Evolutionary conservation across 139 green algal genomes (phyloP).

Genomic region (Auxenochlorella pyrenoidosa): DNA sequence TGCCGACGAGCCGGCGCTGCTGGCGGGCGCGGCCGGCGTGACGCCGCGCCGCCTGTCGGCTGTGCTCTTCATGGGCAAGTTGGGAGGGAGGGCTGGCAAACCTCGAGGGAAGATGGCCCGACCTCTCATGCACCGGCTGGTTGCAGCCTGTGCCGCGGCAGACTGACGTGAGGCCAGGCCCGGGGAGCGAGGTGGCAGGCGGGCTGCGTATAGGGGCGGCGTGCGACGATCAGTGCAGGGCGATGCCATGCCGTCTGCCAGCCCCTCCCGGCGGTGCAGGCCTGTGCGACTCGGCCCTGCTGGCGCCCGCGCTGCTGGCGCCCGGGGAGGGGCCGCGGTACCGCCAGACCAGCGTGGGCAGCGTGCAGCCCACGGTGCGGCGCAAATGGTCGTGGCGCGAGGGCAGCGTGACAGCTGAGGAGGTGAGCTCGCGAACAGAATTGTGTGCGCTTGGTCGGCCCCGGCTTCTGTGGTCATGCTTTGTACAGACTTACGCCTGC

Average conservation of each 20-base stretch:
- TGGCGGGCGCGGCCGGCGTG: neutral
- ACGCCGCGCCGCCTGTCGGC: constrained; percentile 27
- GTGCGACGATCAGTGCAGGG: too few relatives aligned
- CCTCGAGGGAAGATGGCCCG: neutral
- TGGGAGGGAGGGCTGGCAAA: neutral
- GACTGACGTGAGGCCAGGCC: too few relatives aligned
- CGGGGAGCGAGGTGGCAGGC: too few relatives aligned
- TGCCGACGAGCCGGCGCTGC: constrained; percentile 8
- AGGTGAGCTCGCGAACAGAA: neutral
- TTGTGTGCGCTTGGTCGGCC: too few relatives aligned
- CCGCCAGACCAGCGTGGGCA: neutral
- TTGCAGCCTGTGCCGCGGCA: too few relatives aligned
- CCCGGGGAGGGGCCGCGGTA: constrained; percentile 17
- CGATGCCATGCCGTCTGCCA: neutral
- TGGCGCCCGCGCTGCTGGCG: neutral
- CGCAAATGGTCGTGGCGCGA: constrained; percentile 42
- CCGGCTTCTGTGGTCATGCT: too few relatives aligned
- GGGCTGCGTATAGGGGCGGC: too few relatives aligned
- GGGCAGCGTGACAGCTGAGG: constrained; percentile 37
- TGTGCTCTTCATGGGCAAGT: constrained; percentile 39
- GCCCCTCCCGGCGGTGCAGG: neutral
- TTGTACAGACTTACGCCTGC: too few relatives aligned
- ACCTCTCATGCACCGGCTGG: too few relatives aligned
- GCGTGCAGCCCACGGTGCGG: constrained; percentile 30
- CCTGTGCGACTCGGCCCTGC: neutral